phyloP scores from a whole-genome alignment of 2,329 filamentous ascomycete genomes.

The Talaromyces sp. region DNA sequence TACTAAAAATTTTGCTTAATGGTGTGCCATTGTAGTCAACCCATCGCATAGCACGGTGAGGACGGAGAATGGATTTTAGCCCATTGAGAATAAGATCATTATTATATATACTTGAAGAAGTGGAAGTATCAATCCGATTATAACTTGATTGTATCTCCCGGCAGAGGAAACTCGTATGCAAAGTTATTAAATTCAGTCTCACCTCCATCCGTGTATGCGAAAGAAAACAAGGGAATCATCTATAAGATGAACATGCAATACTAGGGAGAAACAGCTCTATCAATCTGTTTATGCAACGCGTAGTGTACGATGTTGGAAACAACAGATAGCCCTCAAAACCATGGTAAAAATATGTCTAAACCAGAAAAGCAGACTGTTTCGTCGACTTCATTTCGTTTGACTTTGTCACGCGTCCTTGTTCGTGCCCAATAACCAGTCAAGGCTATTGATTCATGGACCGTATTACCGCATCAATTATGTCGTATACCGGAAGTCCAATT shows the following conservation, averaged over 20 bases:
- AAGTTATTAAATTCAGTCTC: background rate
- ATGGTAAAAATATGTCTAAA: background rate
- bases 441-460: background rate
- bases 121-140: background rate
- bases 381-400: background rate
- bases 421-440: background rate
- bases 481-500: conserved; percentile 25
- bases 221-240: background rate
- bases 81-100: background rate
- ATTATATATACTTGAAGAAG: background rate
- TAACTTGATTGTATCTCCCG: background rate
- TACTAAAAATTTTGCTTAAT: background rate
- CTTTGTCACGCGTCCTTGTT: background rate
- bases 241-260: background rate
- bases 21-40: background rate
- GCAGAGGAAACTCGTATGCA: background rate
- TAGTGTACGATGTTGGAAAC: background rate
- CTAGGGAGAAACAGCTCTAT: background rate
- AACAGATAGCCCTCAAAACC: background rate
- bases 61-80: background rate
- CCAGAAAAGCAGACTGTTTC: background rate
- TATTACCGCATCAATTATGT: conserved; percentile 18
- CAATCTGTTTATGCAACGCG: background rate
- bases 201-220: background rate
- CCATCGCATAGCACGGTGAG: background rate